Evolutionary conservation across 2,329 filamentous ascomycete species (phyloP), one percentile per base, ranked within the genome.

Genomic region (Hypoxylon sp.): DNA sequence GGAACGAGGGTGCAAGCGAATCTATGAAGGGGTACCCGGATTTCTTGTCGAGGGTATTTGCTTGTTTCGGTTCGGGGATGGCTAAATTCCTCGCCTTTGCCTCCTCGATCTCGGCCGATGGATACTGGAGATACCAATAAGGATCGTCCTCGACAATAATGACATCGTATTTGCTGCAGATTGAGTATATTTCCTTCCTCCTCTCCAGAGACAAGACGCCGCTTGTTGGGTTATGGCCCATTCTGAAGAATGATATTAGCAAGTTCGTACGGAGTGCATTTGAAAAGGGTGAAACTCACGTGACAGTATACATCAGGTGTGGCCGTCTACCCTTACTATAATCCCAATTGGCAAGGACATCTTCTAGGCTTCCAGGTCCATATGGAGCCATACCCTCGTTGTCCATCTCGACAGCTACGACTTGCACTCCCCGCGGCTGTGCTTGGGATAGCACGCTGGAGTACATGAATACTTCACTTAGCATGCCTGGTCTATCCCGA

Each of bases 61-160:
- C 73, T 37, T 67, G 78, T 75, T 75, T 81, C 77, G 65, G 74
- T 67, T 64, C 74, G 51, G 78, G 78, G 60, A 73, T 74, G 50
- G 75, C 80, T 37, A 78, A 72, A 58, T 79, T 78, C 42, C 85
- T 80, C 17, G 85, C 83, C 75, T 85, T 83, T 73, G 87, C 83
- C 77, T 88, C 83, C 53, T 81, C 80, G 27, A 77, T 51, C 59
- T 83, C 87, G 0, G 92, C 90, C 0, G 92, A 92, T 0, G 94
- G 93, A 80, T 89, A 98, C 79, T 98, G 95, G 7, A 98, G 85
- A 79, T 96, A 95, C 93, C 94, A 98, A 83, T 98, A 98, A 5
- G 95, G 95, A 70, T 98, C 95, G 75, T 98, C 95, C 80, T 98
- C 95, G 69, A 97, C 83, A 72, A 98, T 97, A 75, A 98, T 88